Evolutionary conservation across 2,329 filamentous ascomycete species (phyloP), one percentile per base, ranked within the genome.

Genomic region (Raffaelea arxii): DNA sequence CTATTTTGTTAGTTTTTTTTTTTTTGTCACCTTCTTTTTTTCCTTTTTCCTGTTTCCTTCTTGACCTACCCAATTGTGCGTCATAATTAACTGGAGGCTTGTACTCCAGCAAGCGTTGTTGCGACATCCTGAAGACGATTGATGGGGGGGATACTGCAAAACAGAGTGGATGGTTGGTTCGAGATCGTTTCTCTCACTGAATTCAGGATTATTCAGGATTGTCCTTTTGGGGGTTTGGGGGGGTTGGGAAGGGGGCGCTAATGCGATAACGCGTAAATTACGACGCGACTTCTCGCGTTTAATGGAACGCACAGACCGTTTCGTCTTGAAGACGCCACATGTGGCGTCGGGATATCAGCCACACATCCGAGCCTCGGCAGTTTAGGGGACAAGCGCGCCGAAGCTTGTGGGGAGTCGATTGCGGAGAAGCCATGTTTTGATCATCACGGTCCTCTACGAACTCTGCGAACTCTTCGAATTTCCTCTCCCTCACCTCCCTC

Each of bases 51-150:
- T n/a, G n/a, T n/a, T n/a, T n/a, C n/a, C n/a, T n/a, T n/a, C n/a
- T n/a, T 16, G 14, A 65, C 80, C 56, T 66, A 89, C 86, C 71
- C 67, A 92, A 80, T 66, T 98, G 92, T 59, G 82, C 80, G 59
- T 82, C 78, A 69, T 98, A 98, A 64, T 94, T 83, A 58, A 95
- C 88, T 44, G 84, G 79, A 56, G 82, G 75, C 61, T 77, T 82
- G 65, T 84, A 84, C 54, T 84, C 82, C 60, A 89, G 78, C 60
- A 96, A 84, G 38, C 25, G 35, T 35, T 25, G 45, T 23, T 23
- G 12, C 6, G 5, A 30, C 40, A 41, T 35, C 35, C 36, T 37
- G 41, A 47, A 39, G 40, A 43, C 47, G 25, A 38, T 46, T 46
- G 37, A 41, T 24, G 25, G 18, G 35, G 35, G 45, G 30, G 51